Base-by-base conservation (phyloP, 1,284 basidiomycete species). In the Austroboletus niveus region DNA sequence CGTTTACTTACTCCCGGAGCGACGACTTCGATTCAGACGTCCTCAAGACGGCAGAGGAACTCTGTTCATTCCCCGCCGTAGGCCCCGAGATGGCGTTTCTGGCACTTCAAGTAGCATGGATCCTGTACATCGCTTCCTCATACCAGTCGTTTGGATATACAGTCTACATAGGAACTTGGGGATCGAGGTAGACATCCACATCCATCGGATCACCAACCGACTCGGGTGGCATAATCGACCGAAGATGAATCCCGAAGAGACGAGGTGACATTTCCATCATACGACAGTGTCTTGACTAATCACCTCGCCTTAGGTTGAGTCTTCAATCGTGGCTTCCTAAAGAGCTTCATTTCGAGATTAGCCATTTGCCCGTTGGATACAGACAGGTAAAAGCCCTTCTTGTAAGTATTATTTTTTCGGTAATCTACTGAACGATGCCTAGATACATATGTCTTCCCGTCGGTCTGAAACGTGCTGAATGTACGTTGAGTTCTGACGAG, bases 151-250 rank as follows among this genome's bases (percentile, higher is more conserved):
- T 14, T 14, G 14, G 12, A 14, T 14, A 4, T 14, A 11, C 30
- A 11, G 4, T 11, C 15, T 12, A 5, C n/a, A 8, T 42, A 92
- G 92, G 43, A 95, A 97, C 60, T 77, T 82, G n/a, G 96, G 95
- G 0, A 97, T 99, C 36, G 96, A 95, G 0, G 96, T 98, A 0
- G 96, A 98, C 61, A 89, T 93, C 0, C 94, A 99, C 64, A 95
- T 99, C 1, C 94, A 98, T 61, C 78, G 96, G 1, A 95, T 98
- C n/a, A n/a, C n/a, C n/a, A n/a, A n/a, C n/a, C n/a, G n/a, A n/a
- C n/a, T n/a, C n/a, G n/a, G n/a, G n/a, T n/a, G n/a, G n/a, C n/a
- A n/a, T n/a, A n/a, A n/a, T n/a, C n/a, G n/a, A n/a, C n/a, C n/a
- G n/a, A n/a, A n/a, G n/a, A n/a, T n/a, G 60, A 89, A 78, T 2